Evolutionary conservation across 2,329 filamentous ascomycete species (phyloP), one percentile per base, ranked within the genome.

Genomic region (Epichloe festucae): DNA sequence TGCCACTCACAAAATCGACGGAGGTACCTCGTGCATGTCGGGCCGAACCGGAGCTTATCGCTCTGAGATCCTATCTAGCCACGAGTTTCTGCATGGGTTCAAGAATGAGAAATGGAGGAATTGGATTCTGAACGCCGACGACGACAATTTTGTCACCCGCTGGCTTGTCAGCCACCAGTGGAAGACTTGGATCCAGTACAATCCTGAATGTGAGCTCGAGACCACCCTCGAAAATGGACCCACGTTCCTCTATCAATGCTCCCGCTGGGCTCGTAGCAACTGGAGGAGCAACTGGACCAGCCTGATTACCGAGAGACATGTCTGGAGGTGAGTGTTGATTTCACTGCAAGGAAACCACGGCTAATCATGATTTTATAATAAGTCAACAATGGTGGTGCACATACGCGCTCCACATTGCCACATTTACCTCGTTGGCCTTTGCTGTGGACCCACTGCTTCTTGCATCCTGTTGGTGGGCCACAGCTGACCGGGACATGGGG

Each of bases 231-330:
- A 96, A 68, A 87, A 91, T 65, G 85, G 90, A 64, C 74, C 78
- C 52, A 94, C 90, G 63, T 97, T 95, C 64, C 73, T 97, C 56
- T 91, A 88, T 65, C 91, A 97, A 70, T 97, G 91, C 69, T 81
- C 91, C 46, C 81, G 91, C 46, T 97, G 91, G 91, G 89, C 93
- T 43, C 83, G 91, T 62, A 96, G 90, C 75, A 97, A 97, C 70
- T 97, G 91, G 91, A 79, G 91, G 64, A 95, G 89, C 73, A 97
- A 97, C 68, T 84, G 89, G 69, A 96, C 89, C 49, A 96, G 89
- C 67, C 76, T 96, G 63, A 78, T 91, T 57, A 80, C 81, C 57
- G 91, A 96, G 70, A 75, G 85, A 64, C 79, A 89, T 63, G 87
- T 96, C 62, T 89, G 87, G 82, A 82, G 72, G 90, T 95, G 78